Evolutionary conservation across 768 basidiomycete species (phyloP), one percentile per base, ranked within the genome.

Genomic region (Cystobasidium ongulense): DNA sequence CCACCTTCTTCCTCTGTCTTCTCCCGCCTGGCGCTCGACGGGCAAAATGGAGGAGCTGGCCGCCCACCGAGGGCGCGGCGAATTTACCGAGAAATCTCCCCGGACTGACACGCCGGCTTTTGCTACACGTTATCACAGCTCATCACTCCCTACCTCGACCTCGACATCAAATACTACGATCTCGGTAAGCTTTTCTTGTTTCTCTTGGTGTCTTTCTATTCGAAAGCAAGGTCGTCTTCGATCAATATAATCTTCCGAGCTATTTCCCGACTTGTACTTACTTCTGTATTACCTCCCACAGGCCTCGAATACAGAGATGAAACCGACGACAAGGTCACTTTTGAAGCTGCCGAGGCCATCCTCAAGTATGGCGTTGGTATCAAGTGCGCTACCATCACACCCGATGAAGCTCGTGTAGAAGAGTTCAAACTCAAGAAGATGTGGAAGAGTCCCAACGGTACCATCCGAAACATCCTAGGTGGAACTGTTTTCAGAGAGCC

Each of bases 331-430:
- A 84, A 89, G 82, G 88, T 99, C 38, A 99, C 96, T 5, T 81
- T 91, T 74, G 93, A 97, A 13, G 89, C 93, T 31, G 94, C 95
- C 21, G 87, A 97, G 77, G 96, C 96, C 71, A 97, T 97, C 81
- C 85, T 90, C 72, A 86, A 96, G 82, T 87, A 96, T 86, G 88
- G 88, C 76, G 96, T 99, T 76, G 96, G 95, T 76, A 93, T 98
- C 84, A 99, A 99, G 83, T 99, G 95, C 83, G 95, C 94, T 46
- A 98, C 95, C 54, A 98, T 98, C 83, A 99, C 96, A 0, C 96
- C 96, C 5, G 96, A 99, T 41, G 68, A 75, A 29, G 92, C 88
- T 27, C 89, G 94, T 73, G 92, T 97, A 59, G 83, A 93, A 80
- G 96, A 98, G 82, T 99, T 96, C 86, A 91, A 92, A 63, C 85